Evolutionary conservation across 2,329 filamentous ascomycete species (phyloP).

Genomic region (Neodidymelliopsis sp.): DNA sequence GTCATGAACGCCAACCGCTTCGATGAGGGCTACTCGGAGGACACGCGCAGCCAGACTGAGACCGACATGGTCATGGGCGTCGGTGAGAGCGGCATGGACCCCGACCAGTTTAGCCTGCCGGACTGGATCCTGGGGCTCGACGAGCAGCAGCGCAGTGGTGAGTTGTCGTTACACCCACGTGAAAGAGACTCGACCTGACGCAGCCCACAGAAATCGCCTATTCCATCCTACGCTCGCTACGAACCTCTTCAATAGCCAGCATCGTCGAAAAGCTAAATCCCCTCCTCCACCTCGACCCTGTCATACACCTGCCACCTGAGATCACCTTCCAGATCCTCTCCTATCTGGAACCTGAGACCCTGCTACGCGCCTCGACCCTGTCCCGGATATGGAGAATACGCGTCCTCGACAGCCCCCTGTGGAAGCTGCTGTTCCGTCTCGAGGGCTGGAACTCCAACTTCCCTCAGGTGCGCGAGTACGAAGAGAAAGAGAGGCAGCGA

Average conservation of each 20-base stretch:
- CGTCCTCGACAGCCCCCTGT: constrained; percentile 82
- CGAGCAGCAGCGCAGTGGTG: constrained; percentile 64
- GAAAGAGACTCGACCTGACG: constrained; percentile 14
- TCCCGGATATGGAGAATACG: constrained; percentile 84
- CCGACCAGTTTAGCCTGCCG: constrained; percentile 54
- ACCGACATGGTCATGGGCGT: constrained; percentile 51
- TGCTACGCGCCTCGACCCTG: constrained; percentile 79
- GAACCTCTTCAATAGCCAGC: constrained; percentile 78
- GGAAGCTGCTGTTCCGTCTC: constrained; percentile 80
- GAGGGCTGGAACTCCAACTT: constrained; percentile 85
- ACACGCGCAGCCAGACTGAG: constrained; percentile 61
- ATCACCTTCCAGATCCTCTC: constrained; percentile 89
- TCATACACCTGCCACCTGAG: constrained; percentile 84
- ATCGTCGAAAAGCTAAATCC: constrained; percentile 83
- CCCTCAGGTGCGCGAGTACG: constrained; percentile 70
- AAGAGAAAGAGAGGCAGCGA: constrained; percentile 61
- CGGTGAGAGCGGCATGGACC: constrained; percentile 45
- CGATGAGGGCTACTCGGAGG: constrained; percentile 89
- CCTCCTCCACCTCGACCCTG: constrained; percentile 90
- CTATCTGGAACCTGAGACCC: constrained; percentile 80
- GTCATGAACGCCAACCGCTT: constrained; percentile 56
- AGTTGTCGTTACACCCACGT: constrained; percentile 17
- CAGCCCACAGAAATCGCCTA: constrained; percentile 75
- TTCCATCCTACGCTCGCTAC: constrained; percentile 77
- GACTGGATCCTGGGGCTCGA: constrained; percentile 63